Percentiles rank a stretch among this genome's conserved stretches.
Conservation (phyloP, 768 basidiomycete species). For the Tephrocybe rancida region DNA sequence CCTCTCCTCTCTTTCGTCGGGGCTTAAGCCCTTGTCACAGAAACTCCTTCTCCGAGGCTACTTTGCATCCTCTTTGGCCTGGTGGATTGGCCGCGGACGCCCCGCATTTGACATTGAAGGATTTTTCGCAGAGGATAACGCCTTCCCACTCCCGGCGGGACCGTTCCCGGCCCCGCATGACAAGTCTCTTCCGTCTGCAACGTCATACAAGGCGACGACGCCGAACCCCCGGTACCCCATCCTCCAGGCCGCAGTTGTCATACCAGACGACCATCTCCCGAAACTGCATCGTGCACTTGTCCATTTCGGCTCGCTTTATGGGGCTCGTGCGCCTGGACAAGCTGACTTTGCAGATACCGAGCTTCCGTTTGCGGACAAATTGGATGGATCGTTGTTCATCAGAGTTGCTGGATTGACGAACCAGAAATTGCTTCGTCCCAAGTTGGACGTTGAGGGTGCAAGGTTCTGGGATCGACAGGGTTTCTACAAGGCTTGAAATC, state of each 20-base stretch:
- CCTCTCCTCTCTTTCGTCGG: conserved; percentile 41
- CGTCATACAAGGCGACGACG: conserved; percentile 34
- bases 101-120: conserved; percentile 44
- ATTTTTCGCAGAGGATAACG: conserved; percentile 42
- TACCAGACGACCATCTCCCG: conserved; percentile 55
- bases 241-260: conserved; percentile 49
- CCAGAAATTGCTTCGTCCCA: conserved; percentile 28
- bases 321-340: conserved; percentile 29
- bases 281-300: conserved; percentile 52
- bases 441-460: background rate
- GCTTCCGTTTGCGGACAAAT: conserved; percentile 49
- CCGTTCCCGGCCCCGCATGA: conserved; percentile 24
- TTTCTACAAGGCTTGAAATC: conserved; percentile 2
- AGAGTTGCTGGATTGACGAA: conserved; percentile 56
- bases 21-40: conserved; percentile 37
- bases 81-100: conserved; percentile 58
- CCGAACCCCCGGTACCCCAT: conserved; percentile 64
- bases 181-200: conserved; percentile 22
- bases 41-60: conserved; percentile 51
- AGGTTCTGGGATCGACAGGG: conserved; percentile 12
- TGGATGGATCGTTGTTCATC: conserved; percentile 68
- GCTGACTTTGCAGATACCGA: conserved; percentile 34
- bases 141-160: conserved; percentile 17
- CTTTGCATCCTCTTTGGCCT: conserved; percentile 47
- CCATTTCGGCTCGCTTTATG: conserved; percentile 48